Evolutionary conservation across 257 asterid species (phyloP).

Genomic region (Gentiana straminea): DNA sequence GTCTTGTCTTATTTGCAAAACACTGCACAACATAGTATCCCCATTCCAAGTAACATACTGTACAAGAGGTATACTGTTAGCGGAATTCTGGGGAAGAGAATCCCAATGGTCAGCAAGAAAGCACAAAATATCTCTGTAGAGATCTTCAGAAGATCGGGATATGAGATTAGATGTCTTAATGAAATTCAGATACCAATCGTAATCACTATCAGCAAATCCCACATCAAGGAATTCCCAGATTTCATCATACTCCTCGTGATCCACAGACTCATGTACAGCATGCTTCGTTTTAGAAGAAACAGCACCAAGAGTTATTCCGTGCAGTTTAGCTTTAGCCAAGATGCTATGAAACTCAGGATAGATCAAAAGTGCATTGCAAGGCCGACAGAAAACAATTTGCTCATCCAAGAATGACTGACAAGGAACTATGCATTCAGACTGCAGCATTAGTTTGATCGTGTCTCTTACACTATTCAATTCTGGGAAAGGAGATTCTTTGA

Average conservation of each 20-base stretch:
- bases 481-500: neutral
- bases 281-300: neutral
- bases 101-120: neutral
- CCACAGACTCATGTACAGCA: neutral
- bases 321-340: neutral
- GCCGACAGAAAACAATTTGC: neutral
- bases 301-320: neutral
- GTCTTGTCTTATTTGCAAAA: too few species aligned
- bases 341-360: neutral
- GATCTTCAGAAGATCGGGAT: neutral
- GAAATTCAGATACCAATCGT: neutral
- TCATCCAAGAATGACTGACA: slow-evolving; percentile 3
- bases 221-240: neutral
- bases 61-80: neutral
- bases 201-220: neutral
- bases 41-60: slow-evolving; percentile 1
- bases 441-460: neutral
- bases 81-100: neutral
- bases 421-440: neutral
- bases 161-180: neutral
- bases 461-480: neutral
- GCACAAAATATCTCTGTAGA: neutral
- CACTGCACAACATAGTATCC: neutral
- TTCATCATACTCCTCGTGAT: neutral
- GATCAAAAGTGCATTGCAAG: neutral